Evolutionary conservation across 2,329 filamentous ascomycete genomes (phyloP).

Genomic region (Colletotrichum trifolii): DNA sequence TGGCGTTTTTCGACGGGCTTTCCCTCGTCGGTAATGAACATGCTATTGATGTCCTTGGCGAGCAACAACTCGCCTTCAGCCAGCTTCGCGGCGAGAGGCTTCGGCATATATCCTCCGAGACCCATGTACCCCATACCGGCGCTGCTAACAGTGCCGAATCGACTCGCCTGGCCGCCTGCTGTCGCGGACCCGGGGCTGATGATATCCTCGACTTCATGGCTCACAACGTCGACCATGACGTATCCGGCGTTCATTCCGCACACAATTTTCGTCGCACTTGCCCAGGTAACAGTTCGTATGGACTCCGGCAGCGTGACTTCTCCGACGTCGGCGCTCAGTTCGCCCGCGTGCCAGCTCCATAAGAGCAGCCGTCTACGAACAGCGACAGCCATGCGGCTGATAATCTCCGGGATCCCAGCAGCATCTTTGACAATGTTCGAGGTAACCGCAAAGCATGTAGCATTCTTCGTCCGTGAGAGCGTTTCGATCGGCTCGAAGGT

Average conservation of each 20-base stretch:
- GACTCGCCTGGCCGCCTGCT: slow-evolving; percentile 70
- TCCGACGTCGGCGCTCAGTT: slow-evolving; percentile 77
- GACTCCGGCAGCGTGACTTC: slow-evolving; percentile 86
- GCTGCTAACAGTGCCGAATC: slow-evolving; percentile 85
- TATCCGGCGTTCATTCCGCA: slow-evolving; percentile 94
- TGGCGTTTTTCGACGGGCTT: slow-evolving; percentile 85
- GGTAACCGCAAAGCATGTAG: slow-evolving; percentile 89
- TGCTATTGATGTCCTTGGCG: slow-evolving; percentile 97
- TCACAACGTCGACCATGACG: slow-evolving; percentile 86
- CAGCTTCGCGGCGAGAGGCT: slow-evolving; percentile 85
- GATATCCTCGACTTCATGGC: slow-evolving; percentile 80
- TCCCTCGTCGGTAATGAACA: slow-evolving; percentile 88
- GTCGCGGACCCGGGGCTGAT: slow-evolving; percentile 78
- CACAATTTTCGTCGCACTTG: slow-evolving; percentile 84
- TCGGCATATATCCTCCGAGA: slow-evolving; percentile 89
- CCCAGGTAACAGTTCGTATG: slow-evolving; percentile 92
- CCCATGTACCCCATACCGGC: slow-evolving; percentile 98
- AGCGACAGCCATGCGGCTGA: slow-evolving; percentile 89
- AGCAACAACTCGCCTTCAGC: slow-evolving; percentile 86
- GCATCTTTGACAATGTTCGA: slow-evolving; percentile 95
- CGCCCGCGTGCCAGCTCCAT: slow-evolving; percentile 97
- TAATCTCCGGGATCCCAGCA: slow-evolving; percentile 89
- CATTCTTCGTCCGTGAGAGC: slow-evolving; percentile 85
- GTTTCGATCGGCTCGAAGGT: slow-evolving; percentile 85
- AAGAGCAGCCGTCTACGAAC: slow-evolving; percentile 90